Evolutionary conservation across 164 flowering plant genomes (phyloP).

Genomic region (Taxillus chinensis): DNA sequence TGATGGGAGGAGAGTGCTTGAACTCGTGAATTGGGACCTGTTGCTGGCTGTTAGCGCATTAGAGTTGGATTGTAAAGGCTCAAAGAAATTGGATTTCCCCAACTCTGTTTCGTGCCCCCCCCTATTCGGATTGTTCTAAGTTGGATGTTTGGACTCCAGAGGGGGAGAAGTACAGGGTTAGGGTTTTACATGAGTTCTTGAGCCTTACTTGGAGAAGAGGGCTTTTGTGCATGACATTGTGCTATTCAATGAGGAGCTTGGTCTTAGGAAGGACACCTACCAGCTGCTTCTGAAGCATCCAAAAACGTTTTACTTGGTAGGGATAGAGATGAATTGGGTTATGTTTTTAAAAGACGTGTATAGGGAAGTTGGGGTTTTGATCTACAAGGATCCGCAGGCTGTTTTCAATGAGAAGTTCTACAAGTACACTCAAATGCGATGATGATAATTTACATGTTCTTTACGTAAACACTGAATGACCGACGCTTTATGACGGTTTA

Average conservation of each 20-base stretch:
- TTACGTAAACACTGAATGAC: too few relatives aligned
- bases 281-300: slow-evolving; percentile 78
- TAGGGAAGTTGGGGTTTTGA: not conserved
- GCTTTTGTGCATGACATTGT: slow-evolving; percentile 81
- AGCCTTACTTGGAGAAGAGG: slow-evolving; percentile 92
- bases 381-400: not conserved
- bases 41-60: slow-evolving; percentile 62
- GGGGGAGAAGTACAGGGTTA: slow-evolving; percentile 81
- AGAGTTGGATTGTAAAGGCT: slow-evolving; percentile 65
- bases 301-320: slow-evolving; percentile 19
- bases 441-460: too few relatives aligned
- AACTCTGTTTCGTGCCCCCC: slow-evolving; percentile 77
- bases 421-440: not conserved
- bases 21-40: slow-evolving; percentile 76
- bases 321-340: not conserved
- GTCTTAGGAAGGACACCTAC: slow-evolving; percentile 81
- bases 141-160: slow-evolving; percentile 69
- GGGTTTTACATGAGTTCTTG: slow-evolving; percentile 74
- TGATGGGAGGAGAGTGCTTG: slow-evolving; percentile 58
- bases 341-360: not conserved
- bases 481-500: too few relatives aligned
- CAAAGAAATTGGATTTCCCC: slow-evolving; percentile 52
- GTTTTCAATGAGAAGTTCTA: slow-evolving; percentile 1
- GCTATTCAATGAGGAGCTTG: slow-evolving; percentile 81
- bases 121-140: slow-evolving; percentile 70